phyloP scores from a whole-genome alignment of 257 asterid species.

The Datura wrightii region DNA sequence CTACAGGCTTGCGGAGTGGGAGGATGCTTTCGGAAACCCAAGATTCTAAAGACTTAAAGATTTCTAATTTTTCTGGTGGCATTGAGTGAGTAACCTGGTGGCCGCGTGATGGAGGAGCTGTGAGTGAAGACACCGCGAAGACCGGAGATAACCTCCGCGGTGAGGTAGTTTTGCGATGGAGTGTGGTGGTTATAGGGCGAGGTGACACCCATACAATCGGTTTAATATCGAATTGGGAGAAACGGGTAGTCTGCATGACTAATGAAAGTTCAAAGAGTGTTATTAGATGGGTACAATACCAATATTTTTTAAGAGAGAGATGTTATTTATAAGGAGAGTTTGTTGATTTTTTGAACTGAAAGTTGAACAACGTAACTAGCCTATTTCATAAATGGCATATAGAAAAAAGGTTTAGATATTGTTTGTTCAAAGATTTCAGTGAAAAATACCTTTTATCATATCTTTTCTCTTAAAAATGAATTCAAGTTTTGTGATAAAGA shows the following conservation, averaged over 20 bases:
- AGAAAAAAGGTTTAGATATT: no score
- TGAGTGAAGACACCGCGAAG: slow-evolving; percentile 25
- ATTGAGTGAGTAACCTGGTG: slow-evolving; percentile 35
- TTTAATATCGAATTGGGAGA: background rate
- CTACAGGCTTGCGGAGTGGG: slow-evolving; percentile 48
- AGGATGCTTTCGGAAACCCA: slow-evolving; percentile 42
- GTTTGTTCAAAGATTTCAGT: no score
- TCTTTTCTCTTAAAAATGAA: no score
- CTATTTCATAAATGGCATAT: no score
- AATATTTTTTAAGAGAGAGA: no score
- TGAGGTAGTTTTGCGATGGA: slow-evolving; percentile 24
- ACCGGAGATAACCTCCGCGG: slow-evolving; percentile 17
- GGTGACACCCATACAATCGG: background rate
- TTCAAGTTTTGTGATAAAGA: no score
- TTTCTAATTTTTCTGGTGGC: slow-evolving; percentile 41
- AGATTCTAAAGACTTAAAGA: slow-evolving; percentile 48
- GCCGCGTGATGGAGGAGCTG: background rate
- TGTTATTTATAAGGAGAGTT: no score
- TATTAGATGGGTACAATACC: no score
- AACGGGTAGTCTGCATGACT: slow-evolving; percentile 35
- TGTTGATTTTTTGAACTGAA: no score
- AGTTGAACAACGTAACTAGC: no score
- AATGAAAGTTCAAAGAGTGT: no score
- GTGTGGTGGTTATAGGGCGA: background rate
- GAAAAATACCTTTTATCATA: no score